Base-by-base conservation (phyloP, 2,329 filamentous ascomycete genomes). In the Sclerotinia minor region DNA sequence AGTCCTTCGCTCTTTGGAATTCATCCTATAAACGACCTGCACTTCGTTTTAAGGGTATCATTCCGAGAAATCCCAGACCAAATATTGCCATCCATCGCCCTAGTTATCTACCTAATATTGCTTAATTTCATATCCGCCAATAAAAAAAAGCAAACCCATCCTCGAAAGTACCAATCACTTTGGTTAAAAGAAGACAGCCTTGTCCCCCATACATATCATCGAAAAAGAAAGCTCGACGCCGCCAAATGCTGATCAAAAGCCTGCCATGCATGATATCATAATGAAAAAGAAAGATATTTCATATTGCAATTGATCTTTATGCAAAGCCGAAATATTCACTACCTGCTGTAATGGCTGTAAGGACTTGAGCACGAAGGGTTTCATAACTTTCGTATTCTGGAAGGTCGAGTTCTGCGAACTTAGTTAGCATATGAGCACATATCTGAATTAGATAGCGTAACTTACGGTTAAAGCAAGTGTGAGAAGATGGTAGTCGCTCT, bases 401-500 rank as follows among this genome's bases (percentile, higher is more conserved):
- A 73, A 99, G 87, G 82, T 99, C 95, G 78, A 99, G 92, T 83
- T 99, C 93, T 97, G 79, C 69, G 65, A 57, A 49, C 44, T 21
- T 32, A 32, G 52, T 77, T 72, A 77, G 72, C 29, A 68, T 44
- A 15, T 67, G 54, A 55, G 64, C 74, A n/a, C 63, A 21, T 35
- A 65, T 32, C 24, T 44, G 19, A 29, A 17, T 29, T 57, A 24
- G 49, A 47, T 26, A 19, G 52, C 21, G 65, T 24, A 70, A 90
- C 92, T 90, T 87, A 97, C 93, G 95, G 79, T 99, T 99, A 82
- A 99, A 99, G 84, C 95, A 99, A 71, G 95, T 99, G 80, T 99
- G 96, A 75, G 94, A 97, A 75, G 92, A 96, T 67, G 95, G 95
- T 72, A 99, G 85, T 73, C 95, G 91, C 77, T 97, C 92, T 81